These are phyloP conservation scores for Magnusiomyces paraingens DNA, from an alignment of 1,139 yeast species.

Conservation along the genomic window DNA sequence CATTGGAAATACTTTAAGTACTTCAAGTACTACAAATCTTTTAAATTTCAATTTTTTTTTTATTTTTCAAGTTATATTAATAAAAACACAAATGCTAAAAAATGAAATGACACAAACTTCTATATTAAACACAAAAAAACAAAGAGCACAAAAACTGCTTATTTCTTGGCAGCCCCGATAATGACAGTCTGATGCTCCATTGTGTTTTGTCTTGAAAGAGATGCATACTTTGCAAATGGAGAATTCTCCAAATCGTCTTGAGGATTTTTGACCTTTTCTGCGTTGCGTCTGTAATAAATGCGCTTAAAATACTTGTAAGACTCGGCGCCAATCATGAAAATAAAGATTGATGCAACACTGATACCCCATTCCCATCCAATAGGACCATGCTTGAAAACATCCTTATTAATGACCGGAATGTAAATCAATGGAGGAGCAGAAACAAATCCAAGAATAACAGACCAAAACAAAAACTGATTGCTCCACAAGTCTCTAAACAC, in stretches of 20 bases:
- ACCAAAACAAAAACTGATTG: conserved; percentile 79
- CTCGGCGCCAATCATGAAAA: conserved; percentile 59
- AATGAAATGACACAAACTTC: neutral
- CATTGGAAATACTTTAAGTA: too few species aligned
- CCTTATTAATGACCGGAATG: conserved; percentile 77
- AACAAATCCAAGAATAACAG: conserved; percentile 62
- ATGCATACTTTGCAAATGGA: conserved; percentile 58
- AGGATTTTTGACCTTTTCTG: conserved; percentile 43
- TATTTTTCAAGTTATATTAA: too few species aligned
- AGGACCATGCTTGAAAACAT: conserved; percentile 69
- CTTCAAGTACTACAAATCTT: too few species aligned
- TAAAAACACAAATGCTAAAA: neutral
- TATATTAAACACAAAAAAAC: neutral
- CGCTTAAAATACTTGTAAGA: conserved; percentile 64
- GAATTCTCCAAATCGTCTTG: conserved; percentile 59
- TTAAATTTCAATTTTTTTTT: neutral
- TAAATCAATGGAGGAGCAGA: conserved; percentile 79
- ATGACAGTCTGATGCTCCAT: conserved; percentile 10
- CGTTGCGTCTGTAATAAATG: conserved; percentile 39
- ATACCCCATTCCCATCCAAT: conserved; percentile 84
- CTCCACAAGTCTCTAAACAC: conserved; percentile 60
- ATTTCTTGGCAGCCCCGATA: neutral
- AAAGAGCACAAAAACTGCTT: neutral
- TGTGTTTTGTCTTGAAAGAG: conserved; percentile 49
- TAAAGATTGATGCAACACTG: conserved; percentile 56